Evolutionary conservation across 768 basidiomycete species (phyloP).

Genomic region (Calvatia gigantea): DNA sequence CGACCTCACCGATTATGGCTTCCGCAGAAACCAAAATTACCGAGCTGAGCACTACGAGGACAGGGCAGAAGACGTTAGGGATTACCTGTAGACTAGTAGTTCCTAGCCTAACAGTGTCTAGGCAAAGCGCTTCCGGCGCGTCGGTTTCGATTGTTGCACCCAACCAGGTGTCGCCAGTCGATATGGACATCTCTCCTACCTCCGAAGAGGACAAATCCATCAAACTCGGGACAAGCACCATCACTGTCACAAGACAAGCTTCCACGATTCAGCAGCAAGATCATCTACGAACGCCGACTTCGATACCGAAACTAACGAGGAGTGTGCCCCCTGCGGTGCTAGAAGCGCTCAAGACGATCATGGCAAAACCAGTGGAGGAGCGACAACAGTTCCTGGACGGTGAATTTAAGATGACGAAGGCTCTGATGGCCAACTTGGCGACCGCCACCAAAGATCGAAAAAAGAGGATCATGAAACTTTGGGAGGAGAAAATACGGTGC

Average conservation of each 20-base stretch:
- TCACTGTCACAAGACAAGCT: background rate
- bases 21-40: too few species aligned
- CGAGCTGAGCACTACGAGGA: too few species aligned
- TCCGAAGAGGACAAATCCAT: background rate
- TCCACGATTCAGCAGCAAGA: background rate
- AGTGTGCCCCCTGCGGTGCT: slow-evolving; percentile 2
- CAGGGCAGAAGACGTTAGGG: too few species aligned
- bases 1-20: too few species aligned
- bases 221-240: background rate
- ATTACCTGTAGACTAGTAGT: too few species aligned
- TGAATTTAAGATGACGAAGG: slow-evolving; percentile 51
- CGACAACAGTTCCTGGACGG: slow-evolving; percentile 46
- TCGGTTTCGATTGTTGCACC: background rate
- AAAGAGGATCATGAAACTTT: slow-evolving; percentile 37
- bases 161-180: background rate
- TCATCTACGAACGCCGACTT: background rate
- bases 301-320: background rate
- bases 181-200: background rate
- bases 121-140: too few species aligned
- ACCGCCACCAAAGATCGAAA: slow-evolving; percentile 51
- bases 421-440: slow-evolving; percentile 44
- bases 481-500: slow-evolving; percentile 54
- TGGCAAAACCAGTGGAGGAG: slow-evolving; percentile 34
- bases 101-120: too few species aligned
- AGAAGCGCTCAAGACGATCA: background rate